Evolutionary conservation across 352 stramenopile genomes (phyloP).

Genomic region (Pythium inflatum): DNA sequence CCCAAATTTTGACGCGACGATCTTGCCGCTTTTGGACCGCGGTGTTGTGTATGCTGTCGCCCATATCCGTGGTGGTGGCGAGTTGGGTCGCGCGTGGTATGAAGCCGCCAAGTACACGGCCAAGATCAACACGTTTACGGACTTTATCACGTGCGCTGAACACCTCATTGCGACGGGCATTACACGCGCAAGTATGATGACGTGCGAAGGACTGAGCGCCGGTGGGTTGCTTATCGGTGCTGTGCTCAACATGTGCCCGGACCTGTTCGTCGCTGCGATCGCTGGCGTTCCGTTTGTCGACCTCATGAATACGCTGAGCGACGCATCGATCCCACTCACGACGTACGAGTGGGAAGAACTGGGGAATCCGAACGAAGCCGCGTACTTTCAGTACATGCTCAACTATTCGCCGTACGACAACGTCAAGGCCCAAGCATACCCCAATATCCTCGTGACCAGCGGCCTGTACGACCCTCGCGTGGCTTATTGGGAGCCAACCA

Average conservation of each 20-base stretch:
- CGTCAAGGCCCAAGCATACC: no score
- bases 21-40: constrained; percentile 93
- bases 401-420: no score
- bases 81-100: constrained; percentile 98
- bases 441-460: no score
- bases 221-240: constrained; percentile 96
- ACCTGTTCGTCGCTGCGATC: constrained; percentile 95
- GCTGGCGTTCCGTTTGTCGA: constrained; percentile 98
- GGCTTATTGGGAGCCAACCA: no score
- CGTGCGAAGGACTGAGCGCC: constrained; percentile 94
- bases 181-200: constrained; percentile 87
- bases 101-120: constrained; percentile 95
- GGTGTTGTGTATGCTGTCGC: constrained; percentile 97
- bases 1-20: constrained; percentile 89
- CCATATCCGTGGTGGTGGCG: constrained; percentile 96
- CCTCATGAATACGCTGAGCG: constrained; percentile 96
- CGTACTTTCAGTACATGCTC: no score
- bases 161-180: constrained; percentile 82
- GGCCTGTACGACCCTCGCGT: no score
- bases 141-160: constrained; percentile 93
- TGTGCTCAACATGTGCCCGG: constrained; percentile 95
- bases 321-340: constrained; percentile 96
- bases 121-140: constrained; percentile 99
- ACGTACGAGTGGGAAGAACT: constrained; percentile 96
- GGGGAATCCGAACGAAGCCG: no score